Evolutionary conservation across 2,329 filamentous ascomycete genomes (phyloP), one percentile per base, ranked within the genome.

Genomic region (Neophaeococcomyces aloes): DNA sequence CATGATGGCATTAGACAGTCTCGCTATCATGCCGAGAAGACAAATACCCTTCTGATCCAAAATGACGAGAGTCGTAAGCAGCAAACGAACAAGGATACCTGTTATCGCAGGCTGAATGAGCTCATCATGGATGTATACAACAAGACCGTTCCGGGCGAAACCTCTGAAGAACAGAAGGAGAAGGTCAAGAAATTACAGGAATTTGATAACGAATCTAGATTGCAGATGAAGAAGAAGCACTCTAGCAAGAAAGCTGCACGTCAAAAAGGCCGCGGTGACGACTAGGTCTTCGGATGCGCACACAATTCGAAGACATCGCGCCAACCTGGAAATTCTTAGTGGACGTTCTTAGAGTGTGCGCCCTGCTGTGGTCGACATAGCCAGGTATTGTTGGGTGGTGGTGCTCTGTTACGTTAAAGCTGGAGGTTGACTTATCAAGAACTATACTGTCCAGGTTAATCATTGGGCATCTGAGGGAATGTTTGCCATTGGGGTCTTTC

Each of bases 41-140:
- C 71, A 11, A 62, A 72, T 50, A 62, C 66, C 45, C 59, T 81
- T 18, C 66, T 81, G 42, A 77, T 81, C 49, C 77, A 81, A 52
- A 72, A 75, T 32, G 76, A 81, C 53, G 75, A 78, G 47, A 75
- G 71, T 48, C 71, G 78, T 30, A 79, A 78, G 57, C 77, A 78
- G 56, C 65, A 62, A 34, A 70, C 71, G 47, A 81, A 81, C 55
- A 71, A 75, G 39, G 69, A 75, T 35, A 64, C 67, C 21, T 81
- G 78, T 58, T 78, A 73, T 56, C 63, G 66, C 37, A 76, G 76
- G 55, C 65, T 81, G 47, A 65, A 74, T 48, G 65, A 72, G 42
- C 55, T 78, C 44, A 66, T 81, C 38, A 57, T 67, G 19, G 66
- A 68, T 23, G 69, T 69, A 15, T 77, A 70, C 4, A 65, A 64